Percentiles rank a stretch among this genome's conserved stretches.
phyloP scores from a whole-genome alignment of 768 basidiomycete genomes.

The Hericium coralloides region DNA sequence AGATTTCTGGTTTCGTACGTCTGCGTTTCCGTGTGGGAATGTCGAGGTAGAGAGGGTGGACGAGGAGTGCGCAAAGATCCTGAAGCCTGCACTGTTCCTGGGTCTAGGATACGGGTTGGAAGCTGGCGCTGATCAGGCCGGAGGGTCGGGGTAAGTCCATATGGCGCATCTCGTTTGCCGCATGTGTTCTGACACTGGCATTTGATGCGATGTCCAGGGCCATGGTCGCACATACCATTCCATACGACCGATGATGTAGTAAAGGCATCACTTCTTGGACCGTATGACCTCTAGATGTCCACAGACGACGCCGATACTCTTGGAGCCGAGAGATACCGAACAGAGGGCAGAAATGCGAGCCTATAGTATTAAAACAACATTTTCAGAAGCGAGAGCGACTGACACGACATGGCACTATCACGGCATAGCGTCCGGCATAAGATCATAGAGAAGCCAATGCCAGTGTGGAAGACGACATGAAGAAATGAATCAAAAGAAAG shows the following conservation, averaged over 20 bases:
- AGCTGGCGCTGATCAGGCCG: no score
- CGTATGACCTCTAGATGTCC: not conserved
- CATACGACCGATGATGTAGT: not conserved
- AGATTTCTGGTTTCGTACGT: no score
- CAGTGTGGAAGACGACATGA: not conserved
- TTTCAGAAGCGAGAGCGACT: not conserved
- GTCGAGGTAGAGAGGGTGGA: no score
- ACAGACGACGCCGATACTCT: not conserved
- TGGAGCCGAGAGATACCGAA: no score
- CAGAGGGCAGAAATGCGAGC: no score
- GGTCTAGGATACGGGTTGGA: no score
- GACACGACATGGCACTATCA: not conserved
- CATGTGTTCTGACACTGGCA: not conserved
- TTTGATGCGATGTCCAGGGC: not conserved
- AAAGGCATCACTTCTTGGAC: not conserved
- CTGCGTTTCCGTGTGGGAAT: no score
- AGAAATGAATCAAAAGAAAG: not conserved
- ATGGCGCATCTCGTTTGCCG: no score
- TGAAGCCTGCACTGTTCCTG: no score
- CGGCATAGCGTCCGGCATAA: not conserved
- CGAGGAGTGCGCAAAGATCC: no score
- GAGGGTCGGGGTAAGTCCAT: no score
- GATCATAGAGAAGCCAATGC: not conserved
- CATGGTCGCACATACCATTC: not conserved
- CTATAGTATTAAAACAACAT: not conserved